Evolutionary conservation across 1,284 basidiomycete species (phyloP).

Genomic region (Vanrija pseudolonga): DNA sequence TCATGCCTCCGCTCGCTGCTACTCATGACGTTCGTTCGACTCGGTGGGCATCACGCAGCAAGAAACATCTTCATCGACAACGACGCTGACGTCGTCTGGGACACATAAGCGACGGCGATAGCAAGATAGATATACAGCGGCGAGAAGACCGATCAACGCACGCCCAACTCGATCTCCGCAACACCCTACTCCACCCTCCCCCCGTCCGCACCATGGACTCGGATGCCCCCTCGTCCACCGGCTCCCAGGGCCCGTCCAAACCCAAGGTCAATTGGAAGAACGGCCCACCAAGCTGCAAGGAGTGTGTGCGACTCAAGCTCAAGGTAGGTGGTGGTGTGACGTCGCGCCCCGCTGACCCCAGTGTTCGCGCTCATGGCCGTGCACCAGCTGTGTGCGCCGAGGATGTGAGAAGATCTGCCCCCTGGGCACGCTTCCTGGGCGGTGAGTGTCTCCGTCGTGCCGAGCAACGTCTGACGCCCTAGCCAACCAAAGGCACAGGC

Average conservation of each 20-base stretch:
- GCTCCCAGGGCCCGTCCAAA: background rate
- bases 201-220: background rate
- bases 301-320: slow-evolving; percentile 23
- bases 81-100: too few species aligned
- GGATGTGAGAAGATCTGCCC: slow-evolving; percentile 24
- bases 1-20: too few species aligned
- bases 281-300: slow-evolving; percentile 19
- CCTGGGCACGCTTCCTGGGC: slow-evolving; percentile 12
- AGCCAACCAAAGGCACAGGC: slow-evolving; percentile 15
- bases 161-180: background rate
- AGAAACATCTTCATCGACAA: background rate
- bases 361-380: slow-evolving; percentile 26
- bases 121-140: background rate
- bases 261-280: slow-evolving; percentile 22
- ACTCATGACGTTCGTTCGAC: too few species aligned
- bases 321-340: slow-evolving; percentile 11
- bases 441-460: slow-evolving; percentile 7
- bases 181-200: too few species aligned
- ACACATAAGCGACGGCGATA: background rate
- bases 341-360: background rate
- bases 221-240: background rate
- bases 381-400: slow-evolving; percentile 20
- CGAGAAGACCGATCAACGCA: background rate
- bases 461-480: slow-evolving; percentile 3
- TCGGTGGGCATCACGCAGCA: too few species aligned